phyloP scores from a whole-genome alignment of 1,284 basidiomycete species.

The Ustilago bromivora region DNA sequence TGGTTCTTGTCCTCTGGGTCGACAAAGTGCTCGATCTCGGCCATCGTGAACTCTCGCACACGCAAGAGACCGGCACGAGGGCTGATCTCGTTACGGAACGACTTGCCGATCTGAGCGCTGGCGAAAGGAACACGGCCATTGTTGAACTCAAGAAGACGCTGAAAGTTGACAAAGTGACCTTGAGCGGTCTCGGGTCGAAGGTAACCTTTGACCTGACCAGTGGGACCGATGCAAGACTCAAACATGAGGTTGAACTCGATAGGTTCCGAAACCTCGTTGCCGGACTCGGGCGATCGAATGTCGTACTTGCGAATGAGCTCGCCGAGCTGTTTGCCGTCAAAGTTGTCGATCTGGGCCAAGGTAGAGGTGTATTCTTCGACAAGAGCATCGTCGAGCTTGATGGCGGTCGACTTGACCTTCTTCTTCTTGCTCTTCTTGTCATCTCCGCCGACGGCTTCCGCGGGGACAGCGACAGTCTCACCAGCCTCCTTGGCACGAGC shows the following conservation, averaged over 20 bases:
- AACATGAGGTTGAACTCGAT: constrained; percentile 99
- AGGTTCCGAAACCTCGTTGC: constrained; percentile 90
- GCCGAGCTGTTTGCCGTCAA: constrained; percentile 87
- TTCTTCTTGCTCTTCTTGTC: constrained; percentile 82
- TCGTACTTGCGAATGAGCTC: constrained; percentile 85
- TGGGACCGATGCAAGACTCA: constrained; percentile 94
- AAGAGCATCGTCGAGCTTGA: constrained; percentile 82
- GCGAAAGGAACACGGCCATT: constrained; percentile 96
- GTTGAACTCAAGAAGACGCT: constrained; percentile 96
- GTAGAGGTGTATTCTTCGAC: constrained; percentile 84
- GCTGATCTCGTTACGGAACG: constrained; percentile 98
- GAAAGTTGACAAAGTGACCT: constrained; percentile 99
- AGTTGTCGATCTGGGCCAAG: constrained; percentile 96
- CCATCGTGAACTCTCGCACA: constrained; percentile 99
- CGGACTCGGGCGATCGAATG: constrained; percentile 90
- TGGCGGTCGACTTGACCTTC: constrained; percentile 79
- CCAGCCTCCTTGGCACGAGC: constrained; percentile 76
- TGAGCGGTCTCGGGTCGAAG: constrained; percentile 98
- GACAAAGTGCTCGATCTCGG: constrained; percentile 98
- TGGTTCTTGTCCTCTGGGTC: constrained; percentile 94
- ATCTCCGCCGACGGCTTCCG: constrained; percentile 63
- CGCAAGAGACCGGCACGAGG: constrained; percentile 94
- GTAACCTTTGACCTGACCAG: constrained; percentile 95
- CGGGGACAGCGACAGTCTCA: constrained; percentile 22
- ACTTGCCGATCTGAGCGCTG: constrained; percentile 94